Conservation (phyloP, 768 basidiomycete genomes). For the Mycena indigotica region DNA sequence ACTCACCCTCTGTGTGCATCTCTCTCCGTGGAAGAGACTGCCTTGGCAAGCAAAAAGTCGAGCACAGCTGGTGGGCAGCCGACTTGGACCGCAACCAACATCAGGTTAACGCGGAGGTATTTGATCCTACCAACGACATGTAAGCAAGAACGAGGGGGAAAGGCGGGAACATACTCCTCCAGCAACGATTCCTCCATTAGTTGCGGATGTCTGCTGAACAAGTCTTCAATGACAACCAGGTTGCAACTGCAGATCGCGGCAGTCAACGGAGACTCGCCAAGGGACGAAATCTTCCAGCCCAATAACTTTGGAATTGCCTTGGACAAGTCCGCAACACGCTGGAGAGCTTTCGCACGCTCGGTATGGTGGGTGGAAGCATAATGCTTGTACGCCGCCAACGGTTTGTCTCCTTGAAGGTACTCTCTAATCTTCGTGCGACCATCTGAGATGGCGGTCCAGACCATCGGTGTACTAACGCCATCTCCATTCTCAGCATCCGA, state of each 20-base stretch:
- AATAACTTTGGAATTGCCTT: conserved; percentile 47
- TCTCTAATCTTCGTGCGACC: conserved; percentile 41
- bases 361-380: conserved; percentile 47
- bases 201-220: conserved; percentile 44
- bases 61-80: conserved; percentile 37
- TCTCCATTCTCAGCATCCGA: conserved; percentile 1
- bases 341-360: conserved; percentile 44
- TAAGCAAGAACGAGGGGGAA: no score
- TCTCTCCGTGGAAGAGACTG: conserved; percentile 44
- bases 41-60: conserved; percentile 53
- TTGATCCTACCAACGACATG: conserved; percentile 52
- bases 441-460: conserved; percentile 46
- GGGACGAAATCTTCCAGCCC: conserved; percentile 48
- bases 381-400: conserved; percentile 52
- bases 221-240: conserved; percentile 43
- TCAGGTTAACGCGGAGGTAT: conserved; percentile 46
- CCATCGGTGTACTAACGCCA: conserved; percentile 27
- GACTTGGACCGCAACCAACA: conserved; percentile 44
- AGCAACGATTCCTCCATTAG: conserved; percentile 46
- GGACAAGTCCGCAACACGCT: conserved; percentile 40
- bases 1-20: no score
- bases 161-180: conserved; percentile 41
- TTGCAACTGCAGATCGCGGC: conserved; percentile 43
- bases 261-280: conserved; percentile 57
- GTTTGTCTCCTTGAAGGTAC: conserved; percentile 48